Base-by-base conservation (phyloP, 805 yeast species). In the Candida nanaspora region DNA sequence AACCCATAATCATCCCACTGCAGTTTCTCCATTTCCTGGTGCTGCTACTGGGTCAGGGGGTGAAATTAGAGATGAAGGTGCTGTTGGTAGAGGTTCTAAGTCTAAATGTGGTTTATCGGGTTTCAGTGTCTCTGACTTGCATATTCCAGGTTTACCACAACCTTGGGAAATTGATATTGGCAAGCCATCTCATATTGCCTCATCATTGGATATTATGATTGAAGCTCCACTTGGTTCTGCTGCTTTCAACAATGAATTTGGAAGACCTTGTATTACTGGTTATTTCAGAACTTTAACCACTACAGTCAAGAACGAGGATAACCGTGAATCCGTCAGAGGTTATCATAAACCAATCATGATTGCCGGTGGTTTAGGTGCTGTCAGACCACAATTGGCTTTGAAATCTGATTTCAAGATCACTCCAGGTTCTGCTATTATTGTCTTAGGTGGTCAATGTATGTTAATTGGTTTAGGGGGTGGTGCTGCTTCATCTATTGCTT, bases 31-130 rank as follows among this genome's bases (percentile, higher is more conserved):
- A 32, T 93, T 87, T 66, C 89, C 98, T 3, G 99, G 99, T 63
- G 99, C 99, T 26, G 95, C 99, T 33, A 93, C 99, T 13, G 99
- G 99, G 48, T 89, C 98, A 10, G 99, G 99, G 62, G 99, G 99
- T 70, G 99, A 93, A 67, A 93, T 93, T 56, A 86, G 99, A 74
- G 99, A 93, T 65, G 99, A 93, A 69, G 98, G 97, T 68, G 98
- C 99, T 25, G 96, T 93, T 21, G 99, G 99, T 48, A 80, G 97
- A 62, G 99, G 99, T 35, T 91, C 98, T 21, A 87, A 87, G 63
- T 78, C 98, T 34, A 91, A 93, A 66, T 95, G 97, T 57, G 99
- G 99, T 41, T 71, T 93, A 46, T 72, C 95, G 33, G 99, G 99
- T 8, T 93, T 80, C 64, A 76, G 94, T 10, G 96, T 88, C 19